Percentiles rank a stretch among this genome's conserved stretches.
Evolutionary conservation across 1,139 yeast genomes (phyloP).

Genomic region (Magnusiomyces tetraspermus): DNA sequence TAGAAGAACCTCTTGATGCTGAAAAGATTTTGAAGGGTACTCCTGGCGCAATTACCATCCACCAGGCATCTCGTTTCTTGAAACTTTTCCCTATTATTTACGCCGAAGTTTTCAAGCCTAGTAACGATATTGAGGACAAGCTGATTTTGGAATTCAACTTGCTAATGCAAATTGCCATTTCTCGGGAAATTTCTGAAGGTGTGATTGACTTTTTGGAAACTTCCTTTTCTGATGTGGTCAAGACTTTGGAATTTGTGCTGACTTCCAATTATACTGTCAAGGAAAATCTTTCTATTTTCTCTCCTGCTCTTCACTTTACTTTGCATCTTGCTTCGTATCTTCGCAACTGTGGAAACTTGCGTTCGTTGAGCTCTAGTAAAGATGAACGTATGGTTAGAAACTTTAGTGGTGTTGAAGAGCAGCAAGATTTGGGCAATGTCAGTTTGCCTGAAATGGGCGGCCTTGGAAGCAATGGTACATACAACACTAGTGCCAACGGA

Average conservation of each 20-base stretch:
- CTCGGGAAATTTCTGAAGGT: not conserved
- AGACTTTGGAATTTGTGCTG: not conserved
- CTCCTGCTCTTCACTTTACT: not conserved
- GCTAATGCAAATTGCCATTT: not conserved
- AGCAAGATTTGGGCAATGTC: constrained; percentile 1
- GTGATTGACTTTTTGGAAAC: not conserved
- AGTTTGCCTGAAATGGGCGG: not conserved
- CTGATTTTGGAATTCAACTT: constrained; percentile 1
- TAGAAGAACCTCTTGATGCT: constrained; percentile 1
- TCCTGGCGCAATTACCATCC: not conserved
- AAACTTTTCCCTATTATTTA: not conserved
- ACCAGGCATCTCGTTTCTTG: not conserved
- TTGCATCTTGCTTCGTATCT: not conserved
- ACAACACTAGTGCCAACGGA: not conserved
- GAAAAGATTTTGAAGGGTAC: constrained; percentile 1
- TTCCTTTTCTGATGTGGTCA: constrained; percentile 1
- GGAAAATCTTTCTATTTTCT: constrained; percentile 1
- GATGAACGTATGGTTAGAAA: not conserved
- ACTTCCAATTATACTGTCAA: not conserved
- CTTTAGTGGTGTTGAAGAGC: constrained; percentile 3
- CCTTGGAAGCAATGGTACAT: not conserved
- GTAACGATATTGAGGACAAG: not conserved
- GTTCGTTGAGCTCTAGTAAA: not conserved
- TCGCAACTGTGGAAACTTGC: constrained; percentile 2
- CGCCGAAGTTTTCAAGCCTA: not conserved